phyloP scores from a whole-genome alignment of 257 asterid genomes.

The Nicotiana benthamiana region DNA sequence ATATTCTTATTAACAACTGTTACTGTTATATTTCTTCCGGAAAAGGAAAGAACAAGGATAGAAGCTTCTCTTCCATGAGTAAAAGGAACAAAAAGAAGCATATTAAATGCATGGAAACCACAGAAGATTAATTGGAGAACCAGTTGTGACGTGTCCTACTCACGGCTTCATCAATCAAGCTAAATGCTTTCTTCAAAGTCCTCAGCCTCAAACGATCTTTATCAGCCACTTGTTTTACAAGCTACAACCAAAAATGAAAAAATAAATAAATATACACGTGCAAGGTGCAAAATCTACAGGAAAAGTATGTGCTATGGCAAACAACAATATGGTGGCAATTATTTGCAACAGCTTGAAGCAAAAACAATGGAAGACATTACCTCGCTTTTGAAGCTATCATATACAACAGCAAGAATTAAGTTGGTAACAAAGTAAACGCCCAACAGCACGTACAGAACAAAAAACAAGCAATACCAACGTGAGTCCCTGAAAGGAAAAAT shows the following conservation, averaged over 20 bases:
- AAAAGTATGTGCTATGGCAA: background rate
- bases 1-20: background rate
- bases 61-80: background rate
- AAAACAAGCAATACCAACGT: conserved; percentile 77
- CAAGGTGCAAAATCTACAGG: background rate
- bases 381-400: conserved; percentile 95
- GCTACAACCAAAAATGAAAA: conserved; percentile 34
- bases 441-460: conserved; percentile 78
- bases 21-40: background rate
- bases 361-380: conserved; percentile 27
- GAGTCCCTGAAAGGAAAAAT: conserved; percentile 58
- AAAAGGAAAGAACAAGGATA: conserved; percentile 2
- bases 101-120: background rate
- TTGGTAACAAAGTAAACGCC: conserved; percentile 99
- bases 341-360: background rate
- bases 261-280: background rate
- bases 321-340: background rate
- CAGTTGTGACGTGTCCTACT: conserved; percentile 25
- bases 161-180: conserved; percentile 56
- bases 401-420: conserved; percentile 96
- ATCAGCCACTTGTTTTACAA: conserved; percentile 80
- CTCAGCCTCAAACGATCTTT: conserved; percentile 69
- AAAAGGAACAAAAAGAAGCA: background rate
- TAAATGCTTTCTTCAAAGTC: conserved; percentile 79
- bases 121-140: background rate